Evolutionary conservation across 2,329 filamentous ascomycete species (phyloP).

Genomic region (Corinectria fuckeliana): DNA sequence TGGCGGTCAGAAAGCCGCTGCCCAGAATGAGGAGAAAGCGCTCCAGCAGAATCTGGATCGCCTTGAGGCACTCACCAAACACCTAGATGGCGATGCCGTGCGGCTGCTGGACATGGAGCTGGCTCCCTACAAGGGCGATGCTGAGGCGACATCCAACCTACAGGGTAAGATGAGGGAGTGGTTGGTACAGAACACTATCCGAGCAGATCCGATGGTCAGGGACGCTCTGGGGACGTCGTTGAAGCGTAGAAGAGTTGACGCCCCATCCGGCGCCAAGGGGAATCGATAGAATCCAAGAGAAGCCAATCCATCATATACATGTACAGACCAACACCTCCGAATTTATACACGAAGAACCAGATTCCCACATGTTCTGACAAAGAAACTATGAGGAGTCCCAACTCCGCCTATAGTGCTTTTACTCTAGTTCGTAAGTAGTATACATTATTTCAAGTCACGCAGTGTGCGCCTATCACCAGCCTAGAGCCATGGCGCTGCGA

Average conservation of each 20-base stretch:
- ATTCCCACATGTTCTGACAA: background rate
- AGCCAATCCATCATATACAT: constrained; percentile 19
- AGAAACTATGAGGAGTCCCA: background rate
- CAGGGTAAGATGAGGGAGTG: constrained; percentile 81
- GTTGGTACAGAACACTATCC: constrained; percentile 85
- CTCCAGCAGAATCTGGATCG: constrained; percentile 70
- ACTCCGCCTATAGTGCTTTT: constrained; percentile 2
- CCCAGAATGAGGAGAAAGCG: constrained; percentile 53
- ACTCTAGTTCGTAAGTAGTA: constrained; percentile 30
- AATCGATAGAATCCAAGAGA: constrained; percentile 43
- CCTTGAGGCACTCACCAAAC: constrained; percentile 64
- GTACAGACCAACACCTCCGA: constrained; percentile 25
- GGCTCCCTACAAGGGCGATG: constrained; percentile 80
- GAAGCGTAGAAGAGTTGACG: constrained; percentile 66
- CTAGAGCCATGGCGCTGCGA: background rate
- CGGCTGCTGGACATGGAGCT: constrained; percentile 79
- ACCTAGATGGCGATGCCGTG: constrained; percentile 72
- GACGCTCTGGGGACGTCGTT: constrained; percentile 76
- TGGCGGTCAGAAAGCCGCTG: constrained; percentile 27
- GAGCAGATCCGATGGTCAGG: constrained; percentile 79
- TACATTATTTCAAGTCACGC: constrained; percentile 18
- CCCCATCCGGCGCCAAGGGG: constrained; percentile 65
- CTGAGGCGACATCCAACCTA: constrained; percentile 62
- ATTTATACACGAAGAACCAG: constrained; percentile 9
- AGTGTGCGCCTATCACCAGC: background rate